These are phyloP conservation scores for Chrysanthemum lavandulifolium DNA, from an alignment of 129 eudicot genomes.

Conservation along the genomic window DNA sequence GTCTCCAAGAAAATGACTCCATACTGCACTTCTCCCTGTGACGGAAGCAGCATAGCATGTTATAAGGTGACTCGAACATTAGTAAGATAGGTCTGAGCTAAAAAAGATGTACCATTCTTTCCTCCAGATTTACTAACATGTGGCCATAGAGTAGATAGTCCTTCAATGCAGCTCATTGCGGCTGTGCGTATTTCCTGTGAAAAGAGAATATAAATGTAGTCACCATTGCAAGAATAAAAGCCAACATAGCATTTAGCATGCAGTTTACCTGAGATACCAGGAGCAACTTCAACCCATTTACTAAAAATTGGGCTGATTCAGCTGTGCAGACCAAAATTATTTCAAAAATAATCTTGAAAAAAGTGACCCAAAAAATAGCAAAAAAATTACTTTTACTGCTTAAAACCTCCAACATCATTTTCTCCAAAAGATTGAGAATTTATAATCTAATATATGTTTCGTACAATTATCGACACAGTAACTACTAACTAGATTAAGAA, in stretches of 20 bases:
- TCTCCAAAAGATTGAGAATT: too few relatives aligned
- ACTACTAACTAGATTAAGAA: too few relatives aligned
- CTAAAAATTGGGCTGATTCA: too few relatives aligned
- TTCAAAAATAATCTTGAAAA: too few relatives aligned
- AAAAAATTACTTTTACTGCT: too few relatives aligned
- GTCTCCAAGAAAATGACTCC: conserved; percentile 64
- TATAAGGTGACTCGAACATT: neutral
- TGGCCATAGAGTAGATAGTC: conserved; percentile 50
- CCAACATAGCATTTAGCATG: neutral
- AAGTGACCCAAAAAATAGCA: too few relatives aligned
- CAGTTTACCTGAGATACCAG: neutral
- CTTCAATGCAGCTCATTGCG: conserved; percentile 84
- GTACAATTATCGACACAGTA: too few relatives aligned
- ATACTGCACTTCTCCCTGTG: conserved; percentile 55
- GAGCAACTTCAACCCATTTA: too few relatives aligned
- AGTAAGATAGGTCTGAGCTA: neutral
- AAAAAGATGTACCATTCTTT: conserved; percentile 49
- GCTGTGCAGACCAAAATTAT: too few relatives aligned
- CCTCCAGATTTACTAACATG: conserved; percentile 39
- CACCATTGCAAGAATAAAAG: neutral
- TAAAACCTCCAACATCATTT: too few relatives aligned
- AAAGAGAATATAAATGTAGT: conserved; percentile 9
- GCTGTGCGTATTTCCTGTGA: conserved; percentile 54
- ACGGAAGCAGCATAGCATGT: neutral
- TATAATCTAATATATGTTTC: too few relatives aligned